phyloP scores from a whole-genome alignment of 345 rosid genomes.

The Eucalyptus sp. region DNA sequence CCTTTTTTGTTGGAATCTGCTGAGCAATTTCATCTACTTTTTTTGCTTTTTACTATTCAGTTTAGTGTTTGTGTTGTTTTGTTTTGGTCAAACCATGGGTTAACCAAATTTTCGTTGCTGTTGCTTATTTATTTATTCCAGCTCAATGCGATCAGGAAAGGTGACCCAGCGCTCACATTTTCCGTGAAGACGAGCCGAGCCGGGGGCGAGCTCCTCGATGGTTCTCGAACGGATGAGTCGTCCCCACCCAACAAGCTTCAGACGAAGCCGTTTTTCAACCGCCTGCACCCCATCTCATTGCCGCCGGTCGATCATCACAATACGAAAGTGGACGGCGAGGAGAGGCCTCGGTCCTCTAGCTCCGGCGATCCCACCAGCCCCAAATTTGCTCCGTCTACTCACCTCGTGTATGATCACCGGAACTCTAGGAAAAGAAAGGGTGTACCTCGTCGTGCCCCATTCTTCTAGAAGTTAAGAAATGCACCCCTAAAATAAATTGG shows the following conservation, averaged over 20 bases:
- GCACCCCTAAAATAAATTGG: not conserved
- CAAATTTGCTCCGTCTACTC: slow-evolving; percentile 48
- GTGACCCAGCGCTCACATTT: slow-evolving; percentile 18
- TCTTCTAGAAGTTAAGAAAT: not conserved
- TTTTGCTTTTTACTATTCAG: not conserved
- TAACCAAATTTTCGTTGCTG: not conserved
- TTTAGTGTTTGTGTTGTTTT: not conserved
- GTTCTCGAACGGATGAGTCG: slow-evolving; percentile 14
- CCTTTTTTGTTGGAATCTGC: not conserved
- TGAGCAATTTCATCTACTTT: not conserved
- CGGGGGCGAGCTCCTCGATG: not conserved
- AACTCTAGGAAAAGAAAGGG: slow-evolving; percentile 79
- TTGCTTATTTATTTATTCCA: not conserved
- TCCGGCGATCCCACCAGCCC: slow-evolving; percentile 31
- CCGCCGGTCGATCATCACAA: not conserved
- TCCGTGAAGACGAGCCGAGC: not conserved
- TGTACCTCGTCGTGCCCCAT: slow-evolving; percentile 79
- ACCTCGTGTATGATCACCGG: slow-evolving; percentile 43
- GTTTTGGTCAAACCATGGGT: not conserved
- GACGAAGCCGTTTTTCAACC: slow-evolving; percentile 14
- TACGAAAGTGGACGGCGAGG: not conserved
- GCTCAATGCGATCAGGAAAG: slow-evolving; percentile 21
- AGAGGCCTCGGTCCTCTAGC: slow-evolving; percentile 3
- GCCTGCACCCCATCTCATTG: not conserved
- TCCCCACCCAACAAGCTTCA: slow-evolving; percentile 19